Base-by-base conservation (phyloP, 352 stramenopile species). In the Globisporangium cystogenes region DNA sequence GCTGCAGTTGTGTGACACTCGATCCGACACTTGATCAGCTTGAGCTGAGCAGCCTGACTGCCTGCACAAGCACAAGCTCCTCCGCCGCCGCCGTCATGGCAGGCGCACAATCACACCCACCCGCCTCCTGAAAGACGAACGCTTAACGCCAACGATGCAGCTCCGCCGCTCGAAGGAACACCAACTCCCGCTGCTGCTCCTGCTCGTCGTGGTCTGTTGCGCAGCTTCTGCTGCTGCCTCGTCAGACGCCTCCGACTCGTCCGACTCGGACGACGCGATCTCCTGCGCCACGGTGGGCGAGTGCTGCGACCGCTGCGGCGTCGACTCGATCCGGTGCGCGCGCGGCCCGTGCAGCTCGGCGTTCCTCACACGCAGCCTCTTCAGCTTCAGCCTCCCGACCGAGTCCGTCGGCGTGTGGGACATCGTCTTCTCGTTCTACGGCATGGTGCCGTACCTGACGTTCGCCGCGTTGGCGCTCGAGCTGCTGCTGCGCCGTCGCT, bases 311-410 rank as follows among this genome's bases (percentile, higher is more conserved):
- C 57, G 72, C 12, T 85, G 74, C 21, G 71, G 74, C 3, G 58
- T 50, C 12, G 64, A 71, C 49, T 82, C 72, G 47, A 57, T 68
- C 37, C 74, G 74, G 53, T 85, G 74, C 35, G 57, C 64, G 5
- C 71, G 74, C 14, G 74, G 74, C 0, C 71, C 74, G 24, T 85
- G 74, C 69, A 81, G 67, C 60, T 66, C 67, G 48, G 67, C 51
- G 51, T 55, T 70, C 47, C 6, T 82, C 26, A 66, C 69, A 10
- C 72, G 68, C 31, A 55, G 47, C 7, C 64, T 80, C 60, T 85
- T 85, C 62, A 82, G 70, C 62, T 67, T 78, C 57, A 81, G 67
- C 45, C 23, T 60, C 24, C 69, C 74, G 29, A 64, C 58, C 0
- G 33, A 74, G 21, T 47, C 36, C 26, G 50, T 78, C 21, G 60